These are phyloP conservation scores for Calocera viscosa DNA, from an alignment of 768 basidiomycete genomes.

Conservation along the genomic window DNA sequence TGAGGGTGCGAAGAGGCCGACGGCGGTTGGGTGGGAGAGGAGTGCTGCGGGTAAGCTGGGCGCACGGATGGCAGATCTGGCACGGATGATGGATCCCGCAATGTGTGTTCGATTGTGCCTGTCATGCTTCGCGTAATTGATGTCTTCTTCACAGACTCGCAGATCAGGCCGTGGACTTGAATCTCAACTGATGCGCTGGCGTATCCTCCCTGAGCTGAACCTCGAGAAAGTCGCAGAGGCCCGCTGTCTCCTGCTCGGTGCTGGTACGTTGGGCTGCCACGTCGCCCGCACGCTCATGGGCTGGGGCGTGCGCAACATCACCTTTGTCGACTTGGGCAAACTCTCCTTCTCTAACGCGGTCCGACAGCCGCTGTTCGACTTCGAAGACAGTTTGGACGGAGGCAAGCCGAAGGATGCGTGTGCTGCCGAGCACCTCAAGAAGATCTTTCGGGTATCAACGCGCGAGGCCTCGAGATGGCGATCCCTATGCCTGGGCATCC, in stretches of 20 bases:
- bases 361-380: constrained; percentile 90
- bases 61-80: constrained; percentile 78
- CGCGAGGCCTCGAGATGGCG: constrained; percentile 60
- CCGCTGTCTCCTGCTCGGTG: constrained; percentile 76
- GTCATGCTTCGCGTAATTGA: too few relatives aligned
- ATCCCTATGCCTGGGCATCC: constrained; percentile 99
- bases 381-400: constrained; percentile 82
- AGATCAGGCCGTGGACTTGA: constrained; percentile 93
- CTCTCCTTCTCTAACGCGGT: constrained; percentile 98
- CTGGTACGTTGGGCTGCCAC: constrained; percentile 94
- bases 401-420: constrained; percentile 89
- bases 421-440: constrained; percentile 72
- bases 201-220: constrained; percentile 78
- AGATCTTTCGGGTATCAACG: constrained; percentile 83
- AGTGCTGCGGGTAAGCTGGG: constrained; percentile 76
- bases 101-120: too few relatives aligned
- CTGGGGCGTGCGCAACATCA: constrained; percentile 92
- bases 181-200: constrained; percentile 98
- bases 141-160: constrained; percentile 65
- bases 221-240: constrained; percentile 76
- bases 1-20: constrained; percentile 30
- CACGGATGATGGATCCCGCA: constrained; percentile 90
- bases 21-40: constrained; percentile 92
- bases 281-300: constrained; percentile 88
- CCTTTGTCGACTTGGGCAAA: constrained; percentile 76